Evolutionary conservation across 2,329 filamentous ascomycete species (phyloP).

Genomic region (Westerdykella aurantiaca): DNA sequence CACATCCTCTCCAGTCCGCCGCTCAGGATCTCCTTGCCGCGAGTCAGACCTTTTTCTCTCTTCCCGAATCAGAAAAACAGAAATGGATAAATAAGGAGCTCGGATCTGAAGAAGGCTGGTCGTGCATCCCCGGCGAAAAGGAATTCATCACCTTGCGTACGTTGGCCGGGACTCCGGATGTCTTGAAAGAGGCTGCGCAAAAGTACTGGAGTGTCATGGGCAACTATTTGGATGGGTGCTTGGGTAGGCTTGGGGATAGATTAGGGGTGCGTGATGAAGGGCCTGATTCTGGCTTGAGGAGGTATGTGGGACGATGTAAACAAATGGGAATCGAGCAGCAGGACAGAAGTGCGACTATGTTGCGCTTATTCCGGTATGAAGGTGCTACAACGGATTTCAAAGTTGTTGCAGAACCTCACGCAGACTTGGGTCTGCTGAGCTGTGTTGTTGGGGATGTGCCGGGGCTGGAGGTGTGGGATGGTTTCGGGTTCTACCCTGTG

Average conservation of each 20-base stretch:
- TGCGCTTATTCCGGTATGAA: slow-evolving; percentile 35
- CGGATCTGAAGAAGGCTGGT: slow-evolving; percentile 34
- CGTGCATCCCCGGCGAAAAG: slow-evolving; percentile 32
- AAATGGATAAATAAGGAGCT: slow-evolving; percentile 29
- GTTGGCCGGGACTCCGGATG: slow-evolving; percentile 26
- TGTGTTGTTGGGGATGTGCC: slow-evolving; percentile 33
- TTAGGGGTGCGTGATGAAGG: slow-evolving; percentile 15
- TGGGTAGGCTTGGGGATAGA: slow-evolving; percentile 20
- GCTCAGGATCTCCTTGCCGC: slow-evolving; percentile 26
- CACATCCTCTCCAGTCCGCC: slow-evolving; percentile 28
- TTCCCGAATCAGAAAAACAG: slow-evolving; percentile 18
- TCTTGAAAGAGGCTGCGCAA: slow-evolving; percentile 25
- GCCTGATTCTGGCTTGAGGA: slow-evolving; percentile 11
- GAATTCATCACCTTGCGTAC: slow-evolving; percentile 37
- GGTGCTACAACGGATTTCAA: slow-evolving; percentile 23
- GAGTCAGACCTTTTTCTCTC: slow-evolving; percentile 29
- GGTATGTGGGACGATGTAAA: slow-evolving; percentile 24
- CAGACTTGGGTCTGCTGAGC: slow-evolving; percentile 31
- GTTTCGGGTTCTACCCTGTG: slow-evolving; percentile 18
- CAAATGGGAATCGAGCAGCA: slow-evolving; percentile 15
- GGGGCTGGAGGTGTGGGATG: slow-evolving; percentile 35
- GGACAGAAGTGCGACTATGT: slow-evolving; percentile 31
- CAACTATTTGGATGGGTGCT: slow-evolving; percentile 16
- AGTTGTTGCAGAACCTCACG: slow-evolving; percentile 34
- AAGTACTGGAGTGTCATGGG: slow-evolving; percentile 32